Evolutionary conservation across 768 basidiomycete species (phyloP).

Genomic region (Termitomyces sp.): DNA sequence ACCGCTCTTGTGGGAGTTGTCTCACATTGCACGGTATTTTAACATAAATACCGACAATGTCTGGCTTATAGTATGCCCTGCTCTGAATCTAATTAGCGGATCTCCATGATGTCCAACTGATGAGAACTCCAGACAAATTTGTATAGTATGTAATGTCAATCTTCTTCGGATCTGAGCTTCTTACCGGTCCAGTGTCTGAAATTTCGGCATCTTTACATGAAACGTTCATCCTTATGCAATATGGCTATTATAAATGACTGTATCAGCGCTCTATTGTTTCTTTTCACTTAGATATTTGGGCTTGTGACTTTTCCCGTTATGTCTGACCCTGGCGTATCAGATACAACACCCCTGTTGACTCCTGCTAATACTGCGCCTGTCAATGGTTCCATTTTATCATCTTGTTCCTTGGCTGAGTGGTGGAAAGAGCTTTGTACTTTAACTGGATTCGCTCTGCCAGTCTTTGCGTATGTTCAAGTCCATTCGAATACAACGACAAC

Average conservation of each 20-base stretch:
- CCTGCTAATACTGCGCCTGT: neutral
- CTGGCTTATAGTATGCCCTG: neutral
- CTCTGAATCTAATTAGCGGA: neutral
- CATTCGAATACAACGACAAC: neutral
- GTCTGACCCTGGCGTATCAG: neutral
- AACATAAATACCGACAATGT: neutral
- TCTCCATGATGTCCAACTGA: neutral
- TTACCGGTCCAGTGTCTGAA: neutral
- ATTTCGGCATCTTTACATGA: neutral
- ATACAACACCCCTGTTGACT: neutral
- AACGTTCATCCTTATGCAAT: neutral
- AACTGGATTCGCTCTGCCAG: neutral
- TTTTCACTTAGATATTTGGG: neutral
- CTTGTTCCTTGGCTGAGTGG: neutral
- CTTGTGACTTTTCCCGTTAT: neutral
- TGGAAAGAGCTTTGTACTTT: constrained; percentile 7
- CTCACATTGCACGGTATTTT: neutral
- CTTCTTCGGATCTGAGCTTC: neutral
- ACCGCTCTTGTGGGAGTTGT: neutral
- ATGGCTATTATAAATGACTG: neutral
- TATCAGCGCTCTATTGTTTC: neutral
- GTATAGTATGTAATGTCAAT: neutral
- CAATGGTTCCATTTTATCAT: neutral
- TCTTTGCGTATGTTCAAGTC: constrained; percentile 1
- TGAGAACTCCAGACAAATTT: neutral